Conservation (phyloP, 176 grass and related monocot species). For the maize (Zea mays) region DNA sequence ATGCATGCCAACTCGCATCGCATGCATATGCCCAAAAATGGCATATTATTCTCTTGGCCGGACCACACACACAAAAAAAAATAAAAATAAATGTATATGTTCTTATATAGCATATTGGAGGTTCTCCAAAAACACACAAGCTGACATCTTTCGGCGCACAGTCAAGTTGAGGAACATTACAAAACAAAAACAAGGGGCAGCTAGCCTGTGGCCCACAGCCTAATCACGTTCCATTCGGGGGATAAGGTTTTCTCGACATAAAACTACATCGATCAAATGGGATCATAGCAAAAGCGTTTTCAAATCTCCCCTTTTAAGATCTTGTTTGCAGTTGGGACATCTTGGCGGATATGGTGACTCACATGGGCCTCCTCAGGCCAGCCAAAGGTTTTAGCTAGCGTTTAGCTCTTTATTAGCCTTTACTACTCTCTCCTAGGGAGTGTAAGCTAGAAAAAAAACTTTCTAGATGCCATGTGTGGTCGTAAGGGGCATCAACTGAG, state of each 20-base stretch:
- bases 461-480: slow-evolving; percentile 44
- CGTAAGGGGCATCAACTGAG: slow-evolving; percentile 36
- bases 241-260: slow-evolving; percentile 60
- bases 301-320: slow-evolving; percentile 74
- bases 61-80: slow-evolving; percentile 12
- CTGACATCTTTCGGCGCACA: slow-evolving; percentile 59
- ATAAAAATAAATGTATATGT: background rate
- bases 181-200: slow-evolving; percentile 31
- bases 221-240: slow-evolving; percentile 58
- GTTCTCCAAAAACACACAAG: slow-evolving; percentile 43
- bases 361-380: slow-evolving; percentile 48
- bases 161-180: slow-evolving; percentile 48
- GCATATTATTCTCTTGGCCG: slow-evolving; percentile 21
- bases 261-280: slow-evolving; percentile 58
- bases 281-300: slow-evolving; percentile 65
- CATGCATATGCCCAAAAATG: slow-evolving; percentile 51
- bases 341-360: slow-evolving; percentile 59
- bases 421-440: slow-evolving; percentile 43
- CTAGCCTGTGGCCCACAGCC: slow-evolving; percentile 29
- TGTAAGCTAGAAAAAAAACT: slow-evolving; percentile 6
- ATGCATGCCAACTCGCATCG: slow-evolving; percentile 41
- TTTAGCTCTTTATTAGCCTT: slow-evolving; percentile 44
- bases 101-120: slow-evolving; percentile 44
- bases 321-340: slow-evolving; percentile 78
- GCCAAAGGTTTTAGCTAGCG: slow-evolving; percentile 40